These are phyloP conservation scores for Smittium mucronatum DNA, from an alignment of 371 early-diverging fungal species.

Conservation along the genomic window DNA sequence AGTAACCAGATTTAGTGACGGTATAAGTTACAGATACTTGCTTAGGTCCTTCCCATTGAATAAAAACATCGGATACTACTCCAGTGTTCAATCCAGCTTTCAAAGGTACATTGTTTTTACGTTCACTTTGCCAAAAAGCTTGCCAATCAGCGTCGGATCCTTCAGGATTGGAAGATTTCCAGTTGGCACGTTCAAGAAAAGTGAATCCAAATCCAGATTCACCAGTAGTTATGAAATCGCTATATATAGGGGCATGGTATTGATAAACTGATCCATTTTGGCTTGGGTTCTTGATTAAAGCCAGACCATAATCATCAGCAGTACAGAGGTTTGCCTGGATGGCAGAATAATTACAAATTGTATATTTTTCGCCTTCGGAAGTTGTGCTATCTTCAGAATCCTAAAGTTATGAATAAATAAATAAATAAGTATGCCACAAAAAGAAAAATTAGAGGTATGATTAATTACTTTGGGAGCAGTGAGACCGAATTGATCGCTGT, in stretches of 20 bases:
- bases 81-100: slow-evolving; percentile 16
- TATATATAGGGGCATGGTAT: slow-evolving; percentile 22
- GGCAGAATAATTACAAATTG: slow-evolving; percentile 23
- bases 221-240: slow-evolving; percentile 24
- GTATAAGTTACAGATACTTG: slow-evolving; percentile 23
- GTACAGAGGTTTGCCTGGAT: slow-evolving; percentile 22
- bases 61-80: neutral
- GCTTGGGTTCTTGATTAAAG: slow-evolving; percentile 24
- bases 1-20: slow-evolving; percentile 31
- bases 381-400: slow-evolving; percentile 9
- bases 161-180: slow-evolving; percentile 9
- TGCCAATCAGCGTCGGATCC: slow-evolving; percentile 9
- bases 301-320: slow-evolving; percentile 20
- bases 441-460: slow-evolving; percentile 6
- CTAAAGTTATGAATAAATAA: neutral
- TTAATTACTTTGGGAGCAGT: slow-evolving; percentile 21
- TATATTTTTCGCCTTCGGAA: slow-evolving; percentile 16
- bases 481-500: slow-evolving; percentile 26
- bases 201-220: slow-evolving; percentile 22
- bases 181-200: slow-evolving; percentile 18
- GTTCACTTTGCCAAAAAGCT: slow-evolving; percentile 14
- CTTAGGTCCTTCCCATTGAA: slow-evolving; percentile 22
- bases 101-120: slow-evolving; percentile 14
- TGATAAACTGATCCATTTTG: slow-evolving; percentile 17
- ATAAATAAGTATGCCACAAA: neutral